These are phyloP conservation scores for Puccinia novopanici DNA, from an alignment of 1,284 basidiomycete genomes.

Conservation along the genomic window DNA sequence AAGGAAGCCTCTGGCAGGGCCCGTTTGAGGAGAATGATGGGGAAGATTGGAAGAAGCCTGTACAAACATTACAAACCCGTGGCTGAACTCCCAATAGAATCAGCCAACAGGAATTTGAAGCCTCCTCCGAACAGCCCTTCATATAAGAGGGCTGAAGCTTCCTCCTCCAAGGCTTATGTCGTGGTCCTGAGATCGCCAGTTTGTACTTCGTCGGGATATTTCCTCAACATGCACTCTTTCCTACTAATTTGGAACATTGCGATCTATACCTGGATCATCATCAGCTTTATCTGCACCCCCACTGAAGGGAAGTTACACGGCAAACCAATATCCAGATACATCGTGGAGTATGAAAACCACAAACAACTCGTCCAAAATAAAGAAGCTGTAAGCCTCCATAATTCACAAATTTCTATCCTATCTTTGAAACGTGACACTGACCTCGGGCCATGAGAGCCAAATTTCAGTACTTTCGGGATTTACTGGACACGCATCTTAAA, in stretches of 20 bases:
- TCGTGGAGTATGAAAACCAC: slow-evolving; percentile 25
- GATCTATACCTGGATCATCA: slow-evolving; percentile 7
- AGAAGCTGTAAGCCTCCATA: slow-evolving; percentile 15
- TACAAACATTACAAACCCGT: slow-evolving; percentile 10
- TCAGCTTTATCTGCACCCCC: not conserved
- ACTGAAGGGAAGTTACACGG: slow-evolving; percentile 4
- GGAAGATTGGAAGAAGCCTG: not conserved
- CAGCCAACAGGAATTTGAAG: slow-evolving; percentile 5
- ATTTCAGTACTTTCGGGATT: not conserved
- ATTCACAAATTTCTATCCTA: not conserved
- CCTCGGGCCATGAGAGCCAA: not conserved
- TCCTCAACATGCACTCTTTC: slow-evolving; percentile 22
- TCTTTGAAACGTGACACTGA: not conserved
- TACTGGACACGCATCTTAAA: slow-evolving; percentile 8
- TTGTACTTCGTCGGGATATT: not conserved
- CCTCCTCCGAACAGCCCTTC: not conserved
- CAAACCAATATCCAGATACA: slow-evolving; percentile 4
- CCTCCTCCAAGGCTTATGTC: no score
- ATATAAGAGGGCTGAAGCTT: not conserved
- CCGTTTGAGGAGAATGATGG: not conserved
- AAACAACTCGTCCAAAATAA: not conserved
- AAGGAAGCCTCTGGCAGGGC: not conserved
- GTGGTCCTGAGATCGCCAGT: not conserved
- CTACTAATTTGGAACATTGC: not conserved
- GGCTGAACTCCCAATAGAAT: not conserved